phyloP scores from a whole-genome alignment of 192 early-diverging fungal species.

The Entophlyctis luteolus region DNA sequence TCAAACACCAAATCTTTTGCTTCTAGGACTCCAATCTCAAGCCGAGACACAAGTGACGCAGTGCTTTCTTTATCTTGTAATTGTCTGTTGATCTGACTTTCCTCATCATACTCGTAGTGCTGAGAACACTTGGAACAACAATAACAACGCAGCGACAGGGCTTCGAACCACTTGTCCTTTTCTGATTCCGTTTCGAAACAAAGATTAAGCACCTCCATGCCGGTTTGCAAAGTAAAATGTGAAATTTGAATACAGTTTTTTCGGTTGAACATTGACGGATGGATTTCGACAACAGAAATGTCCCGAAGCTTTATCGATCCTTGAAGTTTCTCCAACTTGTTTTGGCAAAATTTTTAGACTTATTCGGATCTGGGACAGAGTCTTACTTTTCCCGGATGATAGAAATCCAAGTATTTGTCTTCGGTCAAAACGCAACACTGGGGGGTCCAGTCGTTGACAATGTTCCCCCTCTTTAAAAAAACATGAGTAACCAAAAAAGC shows the following conservation, averaged over 20 bases:
- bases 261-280: conserved; percentile 40
- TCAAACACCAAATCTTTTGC: conserved; percentile 37
- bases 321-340: conserved; percentile 19
- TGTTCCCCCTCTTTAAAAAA: conserved; percentile 15
- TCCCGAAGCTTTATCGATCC: conserved; percentile 30
- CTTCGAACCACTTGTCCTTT: conserved; percentile 34
- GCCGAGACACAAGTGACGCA: conserved; percentile 2
- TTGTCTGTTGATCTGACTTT: conserved; percentile 6
- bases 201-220: conserved; percentile 36
- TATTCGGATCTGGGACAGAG: no score
- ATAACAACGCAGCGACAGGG: conserved; percentile 19
- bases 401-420: conserved; percentile 20
- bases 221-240: conserved; percentile 6
- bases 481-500: background rate
- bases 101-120: conserved; percentile 11
- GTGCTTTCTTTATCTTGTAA: conserved; percentile 14
- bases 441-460: conserved; percentile 20
- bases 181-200: conserved; percentile 32
- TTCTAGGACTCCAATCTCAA: conserved; percentile 36
- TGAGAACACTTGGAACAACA: conserved; percentile 30
- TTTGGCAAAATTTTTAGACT: no score
- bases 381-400: conserved; percentile 1
- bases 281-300: conserved; percentile 27
- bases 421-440: conserved; percentile 11
- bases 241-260: conserved; percentile 39